Evolutionary conservation across 129 eudicot species (phyloP), one percentile per base, ranked within the genome.

Genomic region (Glebionis coronaria): DNA sequence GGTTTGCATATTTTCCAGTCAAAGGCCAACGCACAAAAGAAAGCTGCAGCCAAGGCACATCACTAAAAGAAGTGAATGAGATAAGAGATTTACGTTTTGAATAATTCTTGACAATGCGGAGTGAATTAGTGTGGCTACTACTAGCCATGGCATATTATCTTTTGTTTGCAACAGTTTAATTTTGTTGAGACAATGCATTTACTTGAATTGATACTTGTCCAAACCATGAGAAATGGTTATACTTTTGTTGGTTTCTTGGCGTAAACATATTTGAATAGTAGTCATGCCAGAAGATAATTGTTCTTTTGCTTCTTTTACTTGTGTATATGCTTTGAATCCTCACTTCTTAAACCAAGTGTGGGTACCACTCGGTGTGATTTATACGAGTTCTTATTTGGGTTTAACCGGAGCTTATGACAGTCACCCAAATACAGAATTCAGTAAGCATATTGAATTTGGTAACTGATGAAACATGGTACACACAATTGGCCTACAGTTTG

Each of bases 1-100:
- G 19, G 2, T 69, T 55, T 20, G 0, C 27, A 35, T 60, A 8
- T 53, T 25, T 61, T 53, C 10, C 81, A 90, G 97, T 79, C 86
- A 53, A 85, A 90, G 76, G 87, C 95, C 29, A 87, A 87, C 69
- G 82, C 95, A 62, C 89, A 82, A 19, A 63, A 81, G 84, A 84
- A 87, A 77, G 95, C 92, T 44, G 91, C 80, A 72, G 97, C 89
- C 51, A 82, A 82, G 69, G 87, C 73, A 18, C 97, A 86, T 65
- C 95, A 86, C 73, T 90, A 65, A 77, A 57, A 49, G 75, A 69
- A 28, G 23, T 3, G 35, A 46, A 40, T 18, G 62, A 61, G 62
- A 73, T 70, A 53, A n/a, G n/a, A 64, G 70, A 44, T 44, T 62
- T 40, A 49, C 54, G 74, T 15, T 78, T 74, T 65, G 68, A 83